Evolutionary conservation across 2,329 filamentous ascomycete genomes (phyloP), one percentile per base, ranked within the genome.

Genomic region (Calonectria pseudoreteaudii): DNA sequence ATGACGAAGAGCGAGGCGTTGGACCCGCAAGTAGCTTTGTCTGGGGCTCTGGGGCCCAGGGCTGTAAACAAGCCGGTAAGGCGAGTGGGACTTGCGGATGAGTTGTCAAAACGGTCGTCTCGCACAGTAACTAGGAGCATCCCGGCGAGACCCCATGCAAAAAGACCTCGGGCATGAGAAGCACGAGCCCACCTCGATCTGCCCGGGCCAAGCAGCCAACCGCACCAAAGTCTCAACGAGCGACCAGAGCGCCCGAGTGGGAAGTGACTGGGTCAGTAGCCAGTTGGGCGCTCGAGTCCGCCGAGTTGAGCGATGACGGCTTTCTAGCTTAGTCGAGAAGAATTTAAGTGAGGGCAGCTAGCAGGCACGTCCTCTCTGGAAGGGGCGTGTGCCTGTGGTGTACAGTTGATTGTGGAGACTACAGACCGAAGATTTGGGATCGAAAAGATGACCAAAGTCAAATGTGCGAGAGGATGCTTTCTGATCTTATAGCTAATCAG

Each of bases 151-250:
- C 73, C 78, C 82, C 81, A 81, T 83, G 83, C 81, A 83, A 79
- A 72, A 80, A 82, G 82, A 79, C 79, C 81, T 83, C 80, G 79
- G 82, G 82, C 81, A 82, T 83, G 82, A 85, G 82, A 85, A 83
- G 83, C 84, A 83, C 82, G 82, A 82, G 83, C 85, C 85, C 83
- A 84, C 84, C 79, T 60, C 80, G 80, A 83, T 81, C 82, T 82
- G 79, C 82, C 83, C 78, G 80, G 81, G 80, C 72, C 74, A 81
- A 78, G 81, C 80, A 82, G 85, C 71, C 71, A 84, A 82, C 84
- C 83, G 82, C 84, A 84, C 83, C 84, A 86, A 82, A 84, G 84
- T 84, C 81, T 83, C 81, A 80, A 80, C 76, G 83, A 76, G 78
- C 71, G 78, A 80, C 74, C 74, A 76, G 74, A 74, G 71, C 68